These are phyloP conservation scores for Onygenales sp. DNA, from an alignment of 2,329 filamentous ascomycete genomes.

Conservation along the genomic window DNA sequence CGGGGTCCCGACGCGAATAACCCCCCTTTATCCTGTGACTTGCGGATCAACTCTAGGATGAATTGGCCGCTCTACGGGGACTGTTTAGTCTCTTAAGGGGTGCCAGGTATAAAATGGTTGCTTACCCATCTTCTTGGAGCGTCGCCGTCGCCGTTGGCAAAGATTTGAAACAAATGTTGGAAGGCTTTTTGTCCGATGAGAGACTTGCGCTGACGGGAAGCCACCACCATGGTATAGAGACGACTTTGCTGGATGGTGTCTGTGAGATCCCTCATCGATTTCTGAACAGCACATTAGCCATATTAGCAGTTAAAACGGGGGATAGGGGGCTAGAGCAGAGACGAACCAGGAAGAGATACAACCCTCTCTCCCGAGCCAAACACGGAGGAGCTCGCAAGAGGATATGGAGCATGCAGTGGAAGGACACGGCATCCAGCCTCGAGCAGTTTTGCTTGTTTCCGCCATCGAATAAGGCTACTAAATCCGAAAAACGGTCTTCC, in stretches of 20 bases:
- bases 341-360: slow-evolving; percentile 11
- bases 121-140: slow-evolving; percentile 14
- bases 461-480: slow-evolving; percentile 8
- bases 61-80: slow-evolving; percentile 16
- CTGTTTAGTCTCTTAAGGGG: slow-evolving; percentile 6
- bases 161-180: slow-evolving; percentile 4
- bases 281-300: slow-evolving; percentile 1
- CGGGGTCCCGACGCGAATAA: neutral
- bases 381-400: slow-evolving; percentile 9
- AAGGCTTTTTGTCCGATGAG: slow-evolving; percentile 7
- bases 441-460: slow-evolving; percentile 5
- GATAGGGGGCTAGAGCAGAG: neutral
- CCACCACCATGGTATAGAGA: neutral
- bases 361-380: slow-evolving; percentile 8
- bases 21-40: slow-evolving; percentile 6
- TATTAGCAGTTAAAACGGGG: neutral
- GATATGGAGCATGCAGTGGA: slow-evolving; percentile 10
- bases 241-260: neutral
- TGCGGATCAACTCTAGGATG: slow-evolving; percentile 14
- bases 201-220: slow-evolving; percentile 8
- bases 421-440: slow-evolving; percentile 9
- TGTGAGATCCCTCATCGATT: slow-evolving; percentile 7
- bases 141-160: slow-evolving; percentile 1
- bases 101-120: neutral
- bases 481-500: slow-evolving; percentile 1